Evolutionary conservation across 768 basidiomycete species (phyloP).

Genomic region (Tephrocybe sp.): DNA sequence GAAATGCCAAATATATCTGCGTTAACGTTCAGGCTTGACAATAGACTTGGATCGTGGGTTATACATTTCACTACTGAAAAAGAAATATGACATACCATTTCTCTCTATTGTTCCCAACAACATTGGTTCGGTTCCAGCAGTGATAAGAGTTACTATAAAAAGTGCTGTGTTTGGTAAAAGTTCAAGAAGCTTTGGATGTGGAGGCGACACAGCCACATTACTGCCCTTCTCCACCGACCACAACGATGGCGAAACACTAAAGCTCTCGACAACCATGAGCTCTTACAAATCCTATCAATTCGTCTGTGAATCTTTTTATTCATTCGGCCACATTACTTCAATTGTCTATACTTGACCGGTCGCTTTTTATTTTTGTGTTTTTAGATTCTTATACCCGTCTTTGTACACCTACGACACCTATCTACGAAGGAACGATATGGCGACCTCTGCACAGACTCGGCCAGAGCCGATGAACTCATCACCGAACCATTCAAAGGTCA

Average conservation of each 20-base stretch:
- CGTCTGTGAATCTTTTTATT: conserved; percentile 2
- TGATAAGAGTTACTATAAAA: no score
- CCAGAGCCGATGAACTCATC: conserved; percentile 78
- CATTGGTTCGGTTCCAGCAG: no score
- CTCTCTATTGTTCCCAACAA: no score
- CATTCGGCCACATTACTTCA: conserved; percentile 1
- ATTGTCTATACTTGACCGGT: neutral
- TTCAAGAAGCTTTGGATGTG: neutral
- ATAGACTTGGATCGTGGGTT: no score
- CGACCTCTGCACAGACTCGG: conserved; percentile 19
- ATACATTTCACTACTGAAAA: no score
- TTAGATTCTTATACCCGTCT: conserved; percentile 1
- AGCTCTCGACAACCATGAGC: conserved; percentile 2
- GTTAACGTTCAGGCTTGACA: no score
- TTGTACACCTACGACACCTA: neutral
- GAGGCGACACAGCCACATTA: conserved; percentile 12
- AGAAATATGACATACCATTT: no score
- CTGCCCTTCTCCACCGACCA: neutral
- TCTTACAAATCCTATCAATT: neutral
- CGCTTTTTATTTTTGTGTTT: conserved; percentile 3
- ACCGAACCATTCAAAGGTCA: conserved; percentile 77
- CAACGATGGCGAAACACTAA: conserved; percentile 15
- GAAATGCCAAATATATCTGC: no score
- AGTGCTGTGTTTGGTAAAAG: no score
- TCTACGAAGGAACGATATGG: conserved; percentile 3